Base-by-base conservation (phyloP, 148 eudicot species). In the Cornus controversa region DNA sequence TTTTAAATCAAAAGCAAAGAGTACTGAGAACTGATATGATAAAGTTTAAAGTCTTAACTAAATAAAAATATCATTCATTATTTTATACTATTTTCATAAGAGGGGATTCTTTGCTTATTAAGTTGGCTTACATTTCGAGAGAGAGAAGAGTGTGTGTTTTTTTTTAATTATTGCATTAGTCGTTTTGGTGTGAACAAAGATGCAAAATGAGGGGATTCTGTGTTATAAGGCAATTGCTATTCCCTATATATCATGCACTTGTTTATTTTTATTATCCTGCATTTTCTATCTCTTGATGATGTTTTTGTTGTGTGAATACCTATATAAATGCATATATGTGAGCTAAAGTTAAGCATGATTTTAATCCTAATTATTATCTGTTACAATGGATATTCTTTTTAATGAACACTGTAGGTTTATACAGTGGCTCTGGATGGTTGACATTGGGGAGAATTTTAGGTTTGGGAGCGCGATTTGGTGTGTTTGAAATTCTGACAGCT, bases 401-500 rank as follows among this genome's bases (percentile, higher is more conserved):
- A 10, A 37, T 28, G 63, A 34, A 50, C 57, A n/a, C 60, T 83
- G 60, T 76, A 88, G 91, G 99, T 70, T 73, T 95, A 74, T 93
- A 89, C 78, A 87, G 78, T 75, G 99, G 99, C 72, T 69, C 90
- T 68, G 83, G 88, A 71, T 95, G 97, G 96, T 74, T 87, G 84
- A 82, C 89, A 23, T 11, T 81, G 8, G 99, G 96, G 76, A 91
- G 96, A 82, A 73, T 88, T 71, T 53, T 87, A 0, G 87, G 99
- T 78, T 27, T 95, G 65, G 99, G 97, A 34, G 87, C 82, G 77
- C 96, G 99, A 66, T 95, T 93, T 79, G 97, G 96, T 70, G 81
- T 88, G 65, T 90, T 90, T 79, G 99, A 95, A 84, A 77, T 95
- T 79, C 29, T 95, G 79, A 86, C 99, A 57, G 93, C 96, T 50